These are phyloP conservation scores for Boletus edulis DNA, from an alignment of 768 basidiomycete species.

Conservation along the genomic window DNA sequence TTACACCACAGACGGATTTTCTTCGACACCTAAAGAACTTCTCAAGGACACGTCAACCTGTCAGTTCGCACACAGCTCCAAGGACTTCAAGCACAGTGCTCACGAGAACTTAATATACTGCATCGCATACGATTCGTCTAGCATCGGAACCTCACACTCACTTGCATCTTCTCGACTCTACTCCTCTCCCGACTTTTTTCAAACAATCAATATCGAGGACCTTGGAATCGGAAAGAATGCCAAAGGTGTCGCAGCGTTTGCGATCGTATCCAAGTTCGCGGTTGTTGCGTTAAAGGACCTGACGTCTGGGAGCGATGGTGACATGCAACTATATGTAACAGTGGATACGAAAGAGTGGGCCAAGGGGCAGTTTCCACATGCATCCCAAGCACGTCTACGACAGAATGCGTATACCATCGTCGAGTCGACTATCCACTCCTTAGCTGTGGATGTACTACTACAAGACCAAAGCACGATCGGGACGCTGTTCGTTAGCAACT, in stretches of 20 bases:
- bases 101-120: constrained; percentile 81
- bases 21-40: constrained; percentile 53
- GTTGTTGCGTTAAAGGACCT: constrained; percentile 86
- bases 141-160: constrained; percentile 39
- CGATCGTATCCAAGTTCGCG: constrained; percentile 89
- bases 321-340: constrained; percentile 85
- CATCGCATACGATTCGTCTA: constrained; percentile 74
- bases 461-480: constrained; percentile 66
- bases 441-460: constrained; percentile 91
- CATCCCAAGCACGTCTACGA: constrained; percentile 68
- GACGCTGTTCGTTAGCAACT: constrained; percentile 93
- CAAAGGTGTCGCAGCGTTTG: constrained; percentile 87
- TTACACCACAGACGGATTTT: constrained; percentile 85
- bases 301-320: constrained; percentile 49
- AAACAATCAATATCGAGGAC: constrained; percentile 63
- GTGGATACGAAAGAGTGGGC: constrained; percentile 84
- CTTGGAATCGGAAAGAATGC: constrained; percentile 85
- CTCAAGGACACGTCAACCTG: constrained; percentile 74
- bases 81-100: constrained; percentile 78
- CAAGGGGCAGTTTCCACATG: constrained; percentile 90
- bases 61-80: constrained; percentile 86
- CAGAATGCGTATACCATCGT: constrained; percentile 97
- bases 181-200: constrained; percentile 85
- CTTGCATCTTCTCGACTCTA: constrained; percentile 68
- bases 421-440: constrained; percentile 89